phyloP scores from a whole-genome alignment of 805 yeast genomes.

The Tetrapisispora iriomotensis region DNA sequence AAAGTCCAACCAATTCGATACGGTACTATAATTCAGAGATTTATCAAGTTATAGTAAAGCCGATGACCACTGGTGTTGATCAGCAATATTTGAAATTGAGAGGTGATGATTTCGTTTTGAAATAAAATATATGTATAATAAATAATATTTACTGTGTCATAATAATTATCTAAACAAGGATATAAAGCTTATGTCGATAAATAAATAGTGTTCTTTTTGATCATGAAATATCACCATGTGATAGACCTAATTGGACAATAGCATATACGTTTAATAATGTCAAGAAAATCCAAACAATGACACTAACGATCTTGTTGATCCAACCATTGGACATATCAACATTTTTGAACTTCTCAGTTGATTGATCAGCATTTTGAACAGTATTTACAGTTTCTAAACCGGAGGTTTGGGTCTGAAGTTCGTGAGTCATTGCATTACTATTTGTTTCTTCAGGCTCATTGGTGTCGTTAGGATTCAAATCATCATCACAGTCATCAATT shows the following conservation, averaged over 20 bases:
- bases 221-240: slow-evolving; percentile 19
- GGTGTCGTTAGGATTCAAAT: slow-evolving; percentile 7
- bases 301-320: slow-evolving; percentile 42
- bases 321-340: slow-evolving; percentile 55
- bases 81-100: slow-evolving; percentile 84
- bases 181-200: background rate
- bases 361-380: background rate
- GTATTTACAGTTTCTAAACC: too few relatives aligned
- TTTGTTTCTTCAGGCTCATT: slow-evolving; percentile 5
- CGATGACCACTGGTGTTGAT: slow-evolving; percentile 83
- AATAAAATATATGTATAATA: slow-evolving; percentile 30
- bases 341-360: slow-evolving; percentile 17
- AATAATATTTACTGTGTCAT: too few relatives aligned
- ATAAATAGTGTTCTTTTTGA: too few relatives aligned
- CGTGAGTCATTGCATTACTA: slow-evolving; percentile 8
- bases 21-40: slow-evolving; percentile 79
- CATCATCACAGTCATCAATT: slow-evolving; percentile 3
- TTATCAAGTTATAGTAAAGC: slow-evolving; percentile 58
- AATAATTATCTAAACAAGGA: too few relatives aligned
- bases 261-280: slow-evolving; percentile 61
- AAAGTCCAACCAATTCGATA: slow-evolving; percentile 61
- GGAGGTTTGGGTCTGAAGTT: too few relatives aligned
- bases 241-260: slow-evolving; percentile 33
- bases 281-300: slow-evolving; percentile 60
- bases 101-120: slow-evolving; percentile 78